phyloP scores from a whole-genome alignment of 768 basidiomycete genomes.

The Termitomyces sp. region DNA sequence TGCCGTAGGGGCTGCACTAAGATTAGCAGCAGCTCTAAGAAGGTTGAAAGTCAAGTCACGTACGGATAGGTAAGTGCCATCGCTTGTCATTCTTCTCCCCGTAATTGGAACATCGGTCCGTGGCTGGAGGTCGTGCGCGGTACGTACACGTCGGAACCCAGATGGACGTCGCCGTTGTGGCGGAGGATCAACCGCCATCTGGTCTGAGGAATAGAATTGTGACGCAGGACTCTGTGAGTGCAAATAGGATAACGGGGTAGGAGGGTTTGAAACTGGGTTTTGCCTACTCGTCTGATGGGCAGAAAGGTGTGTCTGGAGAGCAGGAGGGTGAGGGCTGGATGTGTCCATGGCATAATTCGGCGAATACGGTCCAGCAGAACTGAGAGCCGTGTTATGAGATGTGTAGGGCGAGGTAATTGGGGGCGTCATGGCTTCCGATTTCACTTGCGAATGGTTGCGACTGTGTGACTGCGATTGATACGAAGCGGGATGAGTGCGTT shows the following conservation, averaged over 20 bases:
- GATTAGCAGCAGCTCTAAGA: conserved; percentile 10
- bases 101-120: conserved; percentile 55
- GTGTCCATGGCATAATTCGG: conserved; percentile 60
- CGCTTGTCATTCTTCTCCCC: conserved; percentile 74
- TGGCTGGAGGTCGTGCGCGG: conserved; percentile 73
- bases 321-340: conserved; percentile 54
- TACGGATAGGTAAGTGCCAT: conserved; percentile 78
- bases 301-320: conserved; percentile 46
- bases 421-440: conserved; percentile 47
- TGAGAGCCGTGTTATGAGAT: conserved; percentile 40
- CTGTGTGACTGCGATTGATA: conserved; percentile 58
- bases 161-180: conserved; percentile 61
- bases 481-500: conserved; percentile 31
- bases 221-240: conserved; percentile 46
- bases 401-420: conserved; percentile 49
- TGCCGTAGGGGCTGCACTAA: conserved; percentile 48
- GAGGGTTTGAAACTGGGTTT: conserved; percentile 61
- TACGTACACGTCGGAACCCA: conserved; percentile 78
- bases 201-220: conserved; percentile 60
- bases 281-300: conserved; percentile 45
- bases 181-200: conserved; percentile 68
- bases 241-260: conserved; percentile 67
- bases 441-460: conserved; percentile 53
- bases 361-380: conserved; percentile 30
- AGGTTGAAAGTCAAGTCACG: conserved; percentile 25